Conservation (phyloP, 768 basidiomycete species). For the Kwoniella newhampshirensis region DNA sequence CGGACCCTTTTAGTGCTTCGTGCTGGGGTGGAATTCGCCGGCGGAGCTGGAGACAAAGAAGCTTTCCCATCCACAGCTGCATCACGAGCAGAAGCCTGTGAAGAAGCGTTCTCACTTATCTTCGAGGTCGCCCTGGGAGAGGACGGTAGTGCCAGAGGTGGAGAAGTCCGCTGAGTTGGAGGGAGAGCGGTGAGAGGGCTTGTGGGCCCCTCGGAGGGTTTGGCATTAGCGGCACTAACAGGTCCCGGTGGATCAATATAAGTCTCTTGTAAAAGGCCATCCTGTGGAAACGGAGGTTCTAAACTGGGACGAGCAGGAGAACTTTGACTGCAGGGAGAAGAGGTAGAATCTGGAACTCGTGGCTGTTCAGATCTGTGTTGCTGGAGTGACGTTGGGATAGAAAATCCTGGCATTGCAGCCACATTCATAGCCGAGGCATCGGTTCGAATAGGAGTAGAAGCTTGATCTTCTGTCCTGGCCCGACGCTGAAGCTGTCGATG, state of each 20-base stretch:
- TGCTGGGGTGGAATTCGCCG: background rate
- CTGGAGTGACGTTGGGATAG: no score
- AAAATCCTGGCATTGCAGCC: background rate
- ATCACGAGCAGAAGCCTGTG: background rate
- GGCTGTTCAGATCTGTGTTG: no score
- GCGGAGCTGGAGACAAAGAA: background rate
- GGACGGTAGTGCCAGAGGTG: background rate
- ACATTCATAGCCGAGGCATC: background rate
- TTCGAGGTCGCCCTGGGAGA: background rate
- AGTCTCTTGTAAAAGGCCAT: no score
- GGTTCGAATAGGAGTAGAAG: background rate
- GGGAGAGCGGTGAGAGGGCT: background rate
- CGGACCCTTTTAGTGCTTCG: background rate
- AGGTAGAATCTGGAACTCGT: no score
- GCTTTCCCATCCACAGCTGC: background rate
- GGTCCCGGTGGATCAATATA: background rate
- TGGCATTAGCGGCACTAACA: no score
- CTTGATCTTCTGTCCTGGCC: background rate
- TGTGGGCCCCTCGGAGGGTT: background rate
- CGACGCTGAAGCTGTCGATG: slow-evolving; percentile 12
- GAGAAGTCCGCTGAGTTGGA: background rate
- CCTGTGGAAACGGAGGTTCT: no score
- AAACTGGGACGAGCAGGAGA: no score
- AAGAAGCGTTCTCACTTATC: background rate
- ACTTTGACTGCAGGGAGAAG: no score